These are phyloP conservation scores for Ganoderma lucidum DNA, from an alignment of 1,284 basidiomycete species.

Conservation along the genomic window DNA sequence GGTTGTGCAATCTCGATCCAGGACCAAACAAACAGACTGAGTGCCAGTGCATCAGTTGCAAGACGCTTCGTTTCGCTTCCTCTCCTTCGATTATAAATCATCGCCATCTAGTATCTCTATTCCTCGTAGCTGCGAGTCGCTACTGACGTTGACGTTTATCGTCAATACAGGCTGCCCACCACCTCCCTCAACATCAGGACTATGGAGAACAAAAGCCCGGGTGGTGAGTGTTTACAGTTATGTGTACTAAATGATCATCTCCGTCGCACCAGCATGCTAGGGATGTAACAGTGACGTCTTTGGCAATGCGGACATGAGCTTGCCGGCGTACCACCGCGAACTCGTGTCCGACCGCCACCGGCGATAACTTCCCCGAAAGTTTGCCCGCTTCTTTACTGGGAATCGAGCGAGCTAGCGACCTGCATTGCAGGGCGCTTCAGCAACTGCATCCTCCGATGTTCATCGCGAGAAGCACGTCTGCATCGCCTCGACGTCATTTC, in stretches of 20 bases:
- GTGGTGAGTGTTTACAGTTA: neutral
- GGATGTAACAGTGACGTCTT: constrained; percentile 2
- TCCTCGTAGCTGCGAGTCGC: no score
- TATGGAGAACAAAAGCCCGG: neutral
- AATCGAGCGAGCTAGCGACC: neutral
- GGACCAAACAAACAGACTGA: neutral
- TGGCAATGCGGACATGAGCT: neutral
- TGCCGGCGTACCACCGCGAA: neutral
- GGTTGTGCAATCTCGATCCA: neutral
- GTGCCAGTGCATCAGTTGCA: neutral
- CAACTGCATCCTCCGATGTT: constrained; percentile 20
- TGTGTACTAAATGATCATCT: neutral
- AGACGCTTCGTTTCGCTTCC: neutral
- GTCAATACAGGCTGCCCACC: neutral
- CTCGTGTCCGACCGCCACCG: constrained; percentile 23
- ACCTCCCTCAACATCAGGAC: neutral
- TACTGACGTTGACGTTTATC: neutral
- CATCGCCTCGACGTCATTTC: neutral
- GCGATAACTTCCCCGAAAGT: neutral
- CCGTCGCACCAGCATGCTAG: neutral
- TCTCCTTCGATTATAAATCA: neutral
- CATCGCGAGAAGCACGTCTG: constrained; percentile 21
- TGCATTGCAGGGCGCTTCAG: constrained; percentile 3
- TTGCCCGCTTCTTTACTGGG: neutral
- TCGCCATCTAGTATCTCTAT: no score